Percentiles rank a stretch among this genome's conserved stretches.
These are phyloP conservation scores for Protea cynaroides DNA, from an alignment of 164 flowering plant species.

Conservation along the genomic window DNA sequence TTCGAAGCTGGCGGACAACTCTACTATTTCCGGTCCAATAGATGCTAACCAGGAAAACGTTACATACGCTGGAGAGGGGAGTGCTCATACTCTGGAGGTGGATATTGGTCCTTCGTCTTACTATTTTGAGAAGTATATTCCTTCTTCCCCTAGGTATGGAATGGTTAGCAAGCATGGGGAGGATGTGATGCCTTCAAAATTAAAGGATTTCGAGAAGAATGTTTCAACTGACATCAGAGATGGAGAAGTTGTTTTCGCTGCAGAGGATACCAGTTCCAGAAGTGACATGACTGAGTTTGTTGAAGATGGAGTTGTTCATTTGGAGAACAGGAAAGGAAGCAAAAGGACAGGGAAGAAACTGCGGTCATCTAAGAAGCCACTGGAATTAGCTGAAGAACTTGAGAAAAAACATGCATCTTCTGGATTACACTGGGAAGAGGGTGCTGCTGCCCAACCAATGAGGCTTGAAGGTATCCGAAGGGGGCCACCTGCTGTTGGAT, in stretches of 20 bases:
- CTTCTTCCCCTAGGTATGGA: conserved; percentile 12
- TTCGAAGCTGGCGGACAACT: conserved; percentile 1
- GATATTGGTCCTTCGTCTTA: conserved; percentile 6
- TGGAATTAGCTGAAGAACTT: conserved; percentile 82
- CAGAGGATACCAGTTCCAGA: conserved; percentile 24
- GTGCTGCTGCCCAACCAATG: conserved; percentile 98
- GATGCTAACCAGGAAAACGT: not conserved
- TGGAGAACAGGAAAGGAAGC: conserved; percentile 38
- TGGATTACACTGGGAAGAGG: conserved; percentile 87
- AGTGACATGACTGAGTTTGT: conserved; percentile 44
- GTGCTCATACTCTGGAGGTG: not conserved
- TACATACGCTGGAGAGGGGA: not conserved
- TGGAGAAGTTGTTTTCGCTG: conserved; percentile 20
- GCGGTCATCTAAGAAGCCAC: conserved; percentile 43
- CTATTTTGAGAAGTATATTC: conserved; percentile 3
- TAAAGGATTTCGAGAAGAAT: conserved; percentile 13
- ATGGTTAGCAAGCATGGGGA: conserved; percentile 11
- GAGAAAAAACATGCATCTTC: conserved; percentile 86
- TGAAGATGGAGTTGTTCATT: conserved; percentile 43
- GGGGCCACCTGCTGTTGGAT: conserved; percentile 81
- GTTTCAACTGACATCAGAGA: conserved; percentile 7
- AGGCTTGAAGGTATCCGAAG: conserved; percentile 87
- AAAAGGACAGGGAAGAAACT: conserved; percentile 37
- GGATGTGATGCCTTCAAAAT: not conserved
- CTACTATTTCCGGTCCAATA: conserved; percentile 1